Evolutionary conservation across 495 filamentous ascomycete genomes (phyloP), one percentile per base, ranked within the genome.

Genomic region (Podospora pseudocomata): DNA sequence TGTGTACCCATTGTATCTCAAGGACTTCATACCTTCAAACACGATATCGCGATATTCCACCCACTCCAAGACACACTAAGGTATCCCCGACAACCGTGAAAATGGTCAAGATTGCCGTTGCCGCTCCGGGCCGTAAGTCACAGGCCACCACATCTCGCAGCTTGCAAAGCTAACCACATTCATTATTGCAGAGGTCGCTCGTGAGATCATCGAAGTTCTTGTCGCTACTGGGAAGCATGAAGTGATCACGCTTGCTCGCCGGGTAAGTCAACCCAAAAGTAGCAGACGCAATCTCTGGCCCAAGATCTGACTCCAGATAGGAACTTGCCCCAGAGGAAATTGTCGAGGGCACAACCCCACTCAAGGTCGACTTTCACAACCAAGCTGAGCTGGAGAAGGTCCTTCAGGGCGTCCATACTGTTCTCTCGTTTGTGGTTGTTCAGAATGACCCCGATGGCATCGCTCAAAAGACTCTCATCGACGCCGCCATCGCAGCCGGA

Each of bases 81-180:
- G 23, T 23, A 23, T 23, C 23, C 23, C 1, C 23, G 23, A 58
- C 32, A 28, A 23, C 19, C 61, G 30, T 1, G 28, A 73, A 69
- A 16, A 88, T 87, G 86, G 85, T 86, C 66, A 86, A 84, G 30
- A 80, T 89, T 61, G 84, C 81, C 4, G 65, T 87, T 19, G 85
- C 84, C 18, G 86, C 85, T 55, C 79, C 83, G 20, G 81, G 85
- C 9, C 68, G 86, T 86, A 76, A 4, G 80, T 77, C 53, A 61
- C 28, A 34, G n/a, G 6, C 28, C 20, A 13, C 0, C 20, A 11
- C 4, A 20, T 3, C 3, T 28, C 20, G 23, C 23, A 23, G 23
- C 23, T 23, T 23, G 23, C 23, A 23, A 23, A 23, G 23, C 23
- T 65, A 30, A 70, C 27, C 11, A 59, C 16, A 20, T 5, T 60